Conservation (phyloP, 2,329 filamentous ascomycete species). For the Paraphaeosphaeria sporulosa region DNA sequence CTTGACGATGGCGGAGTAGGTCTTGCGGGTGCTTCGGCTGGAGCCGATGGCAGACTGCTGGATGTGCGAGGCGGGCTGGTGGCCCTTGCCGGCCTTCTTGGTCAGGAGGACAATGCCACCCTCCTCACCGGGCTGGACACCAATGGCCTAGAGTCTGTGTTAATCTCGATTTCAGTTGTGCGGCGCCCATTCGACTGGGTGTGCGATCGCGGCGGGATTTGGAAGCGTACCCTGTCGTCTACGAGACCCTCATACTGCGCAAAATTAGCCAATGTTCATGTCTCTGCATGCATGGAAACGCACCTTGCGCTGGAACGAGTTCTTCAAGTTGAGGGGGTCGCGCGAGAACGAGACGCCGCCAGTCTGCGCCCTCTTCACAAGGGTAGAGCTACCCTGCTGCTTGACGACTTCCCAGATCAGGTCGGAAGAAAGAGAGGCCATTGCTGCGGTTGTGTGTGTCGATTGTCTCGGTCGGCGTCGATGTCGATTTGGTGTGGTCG, state of each 20-base stretch:
- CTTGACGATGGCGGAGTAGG: slow-evolving; percentile 88
- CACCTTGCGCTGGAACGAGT: slow-evolving; percentile 92
- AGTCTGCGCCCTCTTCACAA: slow-evolving; percentile 84
- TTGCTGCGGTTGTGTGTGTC: slow-evolving; percentile 44
- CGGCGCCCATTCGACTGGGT: slow-evolving; percentile 16
- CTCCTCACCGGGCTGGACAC: slow-evolving; percentile 77
- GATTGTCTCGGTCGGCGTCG: slow-evolving; percentile 27
- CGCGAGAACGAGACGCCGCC: slow-evolving; percentile 91
- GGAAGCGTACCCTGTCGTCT: slow-evolving; percentile 80
- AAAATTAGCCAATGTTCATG: slow-evolving; percentile 31
- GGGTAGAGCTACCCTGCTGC: slow-evolving; percentile 82
- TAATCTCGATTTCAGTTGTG: neutral
- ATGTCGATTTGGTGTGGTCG: slow-evolving; percentile 24
- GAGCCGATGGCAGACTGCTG: slow-evolving; percentile 73
- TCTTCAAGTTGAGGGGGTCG: slow-evolving; percentile 91
- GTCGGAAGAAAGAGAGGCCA: slow-evolving; percentile 80
- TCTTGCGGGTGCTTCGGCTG: slow-evolving; percentile 80
- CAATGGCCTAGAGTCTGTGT: slow-evolving; percentile 71
- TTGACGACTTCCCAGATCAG: slow-evolving; percentile 95
- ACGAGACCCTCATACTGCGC: slow-evolving; percentile 85
- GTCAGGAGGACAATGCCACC: slow-evolving; percentile 80
- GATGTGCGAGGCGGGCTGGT: slow-evolving; percentile 75
- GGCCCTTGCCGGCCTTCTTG: slow-evolving; percentile 79
- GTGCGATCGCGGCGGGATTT: neutral
- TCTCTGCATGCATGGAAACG: slow-evolving; percentile 21